These are phyloP conservation scores for Chenopodium berlandieri DNA, from an alignment of 148 eudicot species.

Conservation along the genomic window DNA sequence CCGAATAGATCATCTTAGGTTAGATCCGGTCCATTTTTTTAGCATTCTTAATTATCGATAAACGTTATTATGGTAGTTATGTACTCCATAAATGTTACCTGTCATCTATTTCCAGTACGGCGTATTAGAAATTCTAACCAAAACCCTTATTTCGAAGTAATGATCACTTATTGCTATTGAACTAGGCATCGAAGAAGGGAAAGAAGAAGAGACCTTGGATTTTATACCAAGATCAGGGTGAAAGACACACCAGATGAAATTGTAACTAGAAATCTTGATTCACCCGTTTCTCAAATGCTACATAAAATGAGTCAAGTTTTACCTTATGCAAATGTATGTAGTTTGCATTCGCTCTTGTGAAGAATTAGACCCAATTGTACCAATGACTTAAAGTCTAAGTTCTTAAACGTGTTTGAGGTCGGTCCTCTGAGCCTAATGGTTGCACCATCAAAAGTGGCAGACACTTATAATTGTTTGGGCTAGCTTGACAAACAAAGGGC, in stretches of 20 bases:
- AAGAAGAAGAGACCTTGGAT: constrained; percentile 24
- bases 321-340: constrained; percentile 35
- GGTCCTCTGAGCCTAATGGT: constrained; percentile 36
- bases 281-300: constrained; percentile 30
- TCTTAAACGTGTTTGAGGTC: constrained; percentile 33
- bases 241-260: constrained; percentile 39
- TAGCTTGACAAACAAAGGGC: constrained; percentile 13
- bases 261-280: constrained; percentile 29
- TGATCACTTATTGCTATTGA: no score
- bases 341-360: constrained; percentile 44
- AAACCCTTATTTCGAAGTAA: no score
- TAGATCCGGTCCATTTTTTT: no score
- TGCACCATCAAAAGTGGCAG: neutral
- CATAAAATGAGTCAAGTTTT: constrained; percentile 38
- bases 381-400: constrained; percentile 35
- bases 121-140: no score
- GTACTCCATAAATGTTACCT: no score
- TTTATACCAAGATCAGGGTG: constrained; percentile 37
- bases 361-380: constrained; percentile 38
- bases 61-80: no score
- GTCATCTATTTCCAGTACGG: no score
- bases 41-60: no score
- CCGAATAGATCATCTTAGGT: no score
- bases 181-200: constrained; percentile 22
- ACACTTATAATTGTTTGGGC: constrained; percentile 15